Base-by-base conservation (phyloP, 31 red algal species). In the Odonthalia washingtoniensis region DNA sequence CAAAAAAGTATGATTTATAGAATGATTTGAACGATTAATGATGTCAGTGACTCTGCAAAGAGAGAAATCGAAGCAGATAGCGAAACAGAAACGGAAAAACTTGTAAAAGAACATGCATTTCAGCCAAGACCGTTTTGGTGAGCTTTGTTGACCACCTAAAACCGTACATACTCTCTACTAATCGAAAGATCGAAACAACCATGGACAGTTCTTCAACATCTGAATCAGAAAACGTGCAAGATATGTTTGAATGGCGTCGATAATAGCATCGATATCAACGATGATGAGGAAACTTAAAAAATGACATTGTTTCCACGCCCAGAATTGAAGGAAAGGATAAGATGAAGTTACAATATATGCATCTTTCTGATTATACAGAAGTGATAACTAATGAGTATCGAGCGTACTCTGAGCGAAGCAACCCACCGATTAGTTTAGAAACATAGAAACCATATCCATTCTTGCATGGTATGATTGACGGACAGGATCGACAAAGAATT, bases 1-100 rank as follows among this genome's bases (percentile, higher is more conserved):
- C 80, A 3, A 1, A 91, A 91, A 45, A 76, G 80, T 46, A 70
- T 91, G 80, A 72, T 42, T 44, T 65, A 78, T 31, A 46, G 88
- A 65, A 91, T 91, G 60, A 80, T 91, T 72, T 49, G 70, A 31
- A 84, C 88, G 1, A 26, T 91, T 5, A 40, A 70, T 32, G 80
- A 84, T 57, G 52, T 69, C 44, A 72, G 77, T 37, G 80, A 84
- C n/a, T n/a, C 28, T 32, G 45, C 84, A 35, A 66, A 42, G 18
- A 16, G 44, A 46, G 27, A 31, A 18, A 28, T 65, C 24, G 27
- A 9, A 72, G 73, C 42, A 5, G 37, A 16, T 37, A 45, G 44
- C 3, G 33, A 33, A 21, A 43, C 41, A 14, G 41, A 46, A 69
- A 66, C 67, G 42, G 26, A 61, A 44, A 18, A 38, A 14, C 30